Conservation (phyloP, 345 rosid genomes). For the Acer negundo region DNA sequence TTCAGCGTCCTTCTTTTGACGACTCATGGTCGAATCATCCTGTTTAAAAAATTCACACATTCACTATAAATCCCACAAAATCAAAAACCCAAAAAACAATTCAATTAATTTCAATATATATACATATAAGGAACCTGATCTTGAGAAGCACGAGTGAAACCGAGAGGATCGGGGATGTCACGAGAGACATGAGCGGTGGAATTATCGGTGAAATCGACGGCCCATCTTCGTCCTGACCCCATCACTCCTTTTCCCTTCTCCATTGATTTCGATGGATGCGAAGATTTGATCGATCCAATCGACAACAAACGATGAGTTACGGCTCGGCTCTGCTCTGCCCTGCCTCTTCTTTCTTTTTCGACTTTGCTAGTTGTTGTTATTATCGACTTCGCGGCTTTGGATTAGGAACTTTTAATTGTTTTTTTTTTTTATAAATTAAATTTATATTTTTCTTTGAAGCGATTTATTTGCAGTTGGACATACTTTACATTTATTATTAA, state of each 20-base stretch:
- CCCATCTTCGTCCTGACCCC: constrained; percentile 98
- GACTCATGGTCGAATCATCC: constrained; percentile 83
- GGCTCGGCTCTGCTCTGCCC: too few relatives aligned
- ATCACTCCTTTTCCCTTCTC: constrained; percentile 97
- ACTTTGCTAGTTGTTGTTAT: background rate
- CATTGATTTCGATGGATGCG: constrained; percentile 37
- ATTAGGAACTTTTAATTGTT: background rate
- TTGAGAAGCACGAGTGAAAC: constrained; percentile 80
- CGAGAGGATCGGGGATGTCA: constrained; percentile 91
- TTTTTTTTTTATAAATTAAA: too few relatives aligned
- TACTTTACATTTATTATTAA: too few relatives aligned
- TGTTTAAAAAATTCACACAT: constrained; percentile 15
- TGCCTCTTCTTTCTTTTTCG: background rate
- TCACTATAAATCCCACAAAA: background rate
- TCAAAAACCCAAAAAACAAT: background rate
- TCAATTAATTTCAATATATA: background rate
- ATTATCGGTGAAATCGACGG: constrained; percentile 89
- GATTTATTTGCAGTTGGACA: background rate
- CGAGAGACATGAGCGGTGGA: constrained; percentile 80
- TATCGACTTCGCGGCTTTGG: background rate
- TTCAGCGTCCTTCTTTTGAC: constrained; percentile 98
- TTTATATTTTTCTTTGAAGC: background rate
- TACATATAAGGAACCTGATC: constrained; percentile 61
- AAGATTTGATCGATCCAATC: background rate
- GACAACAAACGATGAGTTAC: too few relatives aligned